Base-by-base conservation (phyloP, 306 rosid species). In the Pyrus pyrifolia region DNA sequence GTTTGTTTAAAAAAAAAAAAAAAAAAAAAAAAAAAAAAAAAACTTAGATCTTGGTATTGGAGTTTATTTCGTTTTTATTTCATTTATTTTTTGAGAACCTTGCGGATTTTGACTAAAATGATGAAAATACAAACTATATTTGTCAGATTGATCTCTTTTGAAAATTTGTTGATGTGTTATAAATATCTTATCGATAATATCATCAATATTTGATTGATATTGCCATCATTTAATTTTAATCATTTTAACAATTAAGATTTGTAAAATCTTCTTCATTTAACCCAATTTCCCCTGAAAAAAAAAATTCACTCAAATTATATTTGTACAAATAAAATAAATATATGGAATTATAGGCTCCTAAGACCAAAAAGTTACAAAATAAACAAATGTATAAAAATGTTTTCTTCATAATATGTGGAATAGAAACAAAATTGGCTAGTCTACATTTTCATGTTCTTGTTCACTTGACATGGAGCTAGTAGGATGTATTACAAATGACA, bases 281-380 rank as follows among this genome's bases (percentile, higher is more conserved):
- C 19, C 7, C 53, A 49, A 49, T 49, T 49, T 14, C 19, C 53
- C 19, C 5, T 17, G 2, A 4, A 11, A 46, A 15, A 49, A 45
- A 46, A 46, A 46, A 46, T 0, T 46, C 53, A 46, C 7, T 14
- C 53, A 14, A 46, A 46, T 46, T 46, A 46, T 46, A 46, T 46
- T 46, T 46, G 53, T 14, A 46, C 17, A 46, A 46, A 15, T 46
- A 27, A 38, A 69, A 80, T 70, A 8, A 82, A 73, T 29, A 29
- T 46, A 6, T 29, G 68, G 68, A 80, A 76, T 59, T 55, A 77
- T 75, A 85, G 60, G 87, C 84, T 81, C 68, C 4, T 78, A 87
- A 77, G 70, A 86, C 76, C 81, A 75, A 6, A 78, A 78, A 81
- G 81, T 83, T 79, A 17, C 21, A 15, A 30, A 63, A 3, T 44